Evolutionary conservation across 2,329 filamentous ascomycete genomes (phyloP).

Genomic region (Penicillium sp.): DNA sequence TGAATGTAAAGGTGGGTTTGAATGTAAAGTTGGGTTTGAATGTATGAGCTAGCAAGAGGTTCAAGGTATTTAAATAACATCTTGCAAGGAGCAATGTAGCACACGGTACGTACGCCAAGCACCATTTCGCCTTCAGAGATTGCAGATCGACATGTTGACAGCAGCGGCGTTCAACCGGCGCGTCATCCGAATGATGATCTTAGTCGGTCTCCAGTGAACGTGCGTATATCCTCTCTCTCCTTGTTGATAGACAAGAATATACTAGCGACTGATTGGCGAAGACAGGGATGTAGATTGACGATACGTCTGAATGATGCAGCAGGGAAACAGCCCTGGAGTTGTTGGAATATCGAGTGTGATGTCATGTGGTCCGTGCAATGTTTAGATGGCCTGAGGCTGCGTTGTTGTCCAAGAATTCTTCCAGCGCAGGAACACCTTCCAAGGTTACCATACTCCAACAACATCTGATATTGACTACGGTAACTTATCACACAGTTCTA

Average conservation of each 20-base stretch:
- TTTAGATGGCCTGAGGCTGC: too few relatives aligned
- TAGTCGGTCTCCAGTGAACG: constrained; percentile 2
- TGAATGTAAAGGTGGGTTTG: too few relatives aligned
- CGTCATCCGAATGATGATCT: constrained; percentile 25
- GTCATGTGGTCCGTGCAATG: too few relatives aligned
- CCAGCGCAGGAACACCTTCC: too few relatives aligned
- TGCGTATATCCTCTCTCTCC: neutral
- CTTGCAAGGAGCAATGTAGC: neutral
- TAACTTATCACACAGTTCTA: too few relatives aligned
- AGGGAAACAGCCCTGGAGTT: neutral
- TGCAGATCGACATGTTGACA: constrained; percentile 5
- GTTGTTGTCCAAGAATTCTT: too few relatives aligned
- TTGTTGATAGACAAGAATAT: neutral
- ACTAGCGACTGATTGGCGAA: neutral
- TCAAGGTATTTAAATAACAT: constrained; percentile 1
- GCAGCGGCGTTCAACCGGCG: constrained; percentile 14
- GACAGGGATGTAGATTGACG: neutral
- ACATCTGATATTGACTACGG: too few relatives aligned
- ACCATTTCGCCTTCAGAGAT: constrained; percentile 8
- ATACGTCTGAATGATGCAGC: constrained; percentile 5
- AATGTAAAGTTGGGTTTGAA: too few relatives aligned
- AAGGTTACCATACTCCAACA: too few relatives aligned
- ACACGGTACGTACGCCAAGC: constrained; percentile 20
- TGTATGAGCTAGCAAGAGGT: neutral
- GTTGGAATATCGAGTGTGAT: neutral